These are phyloP conservation scores for Fusarium sp. DNA, from an alignment of 2,329 filamentous ascomycete genomes.

Conservation along the genomic window DNA sequence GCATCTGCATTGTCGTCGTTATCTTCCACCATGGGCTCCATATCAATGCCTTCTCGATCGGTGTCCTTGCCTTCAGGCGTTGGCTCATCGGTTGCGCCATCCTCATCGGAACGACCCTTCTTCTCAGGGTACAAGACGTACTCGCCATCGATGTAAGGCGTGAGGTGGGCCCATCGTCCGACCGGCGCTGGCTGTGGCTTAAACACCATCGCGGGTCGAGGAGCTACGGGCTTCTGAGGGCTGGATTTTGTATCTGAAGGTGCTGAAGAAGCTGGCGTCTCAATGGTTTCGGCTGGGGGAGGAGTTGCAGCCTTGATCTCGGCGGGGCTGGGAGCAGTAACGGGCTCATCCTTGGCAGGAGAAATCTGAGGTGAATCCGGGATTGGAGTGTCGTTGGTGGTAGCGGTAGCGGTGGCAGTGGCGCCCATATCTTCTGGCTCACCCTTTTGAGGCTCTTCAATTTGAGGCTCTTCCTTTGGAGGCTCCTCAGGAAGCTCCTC, in stretches of 20 bases:
- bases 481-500: neutral
- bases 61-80: slow-evolving; percentile 48
- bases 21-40: slow-evolving; percentile 49
- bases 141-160: slow-evolving; percentile 55
- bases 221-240: slow-evolving; percentile 30
- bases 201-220: slow-evolving; percentile 18
- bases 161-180: slow-evolving; percentile 54
- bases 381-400: slow-evolving; percentile 4
- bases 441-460: slow-evolving; percentile 12
- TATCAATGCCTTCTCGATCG: slow-evolving; percentile 45
- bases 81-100: slow-evolving; percentile 46
- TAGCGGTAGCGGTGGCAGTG: neutral
- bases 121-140: slow-evolving; percentile 55
- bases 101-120: slow-evolving; percentile 48
- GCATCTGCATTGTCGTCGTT: slow-evolving; percentile 48
- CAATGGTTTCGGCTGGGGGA: slow-evolving; percentile 25
- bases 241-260: slow-evolving; percentile 38
- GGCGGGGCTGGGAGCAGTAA: slow-evolving; percentile 25
- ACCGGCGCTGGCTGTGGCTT: slow-evolving; percentile 46
- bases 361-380: slow-evolving; percentile 25
- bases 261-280: slow-evolving; percentile 30
- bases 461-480: slow-evolving; percentile 4
- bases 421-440: slow-evolving; percentile 1
- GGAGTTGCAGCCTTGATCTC: slow-evolving; percentile 35
- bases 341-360: slow-evolving; percentile 22